Conservation (phyloP, 805 yeast genomes). For the Lipomyces yamanashiensis region DNA sequence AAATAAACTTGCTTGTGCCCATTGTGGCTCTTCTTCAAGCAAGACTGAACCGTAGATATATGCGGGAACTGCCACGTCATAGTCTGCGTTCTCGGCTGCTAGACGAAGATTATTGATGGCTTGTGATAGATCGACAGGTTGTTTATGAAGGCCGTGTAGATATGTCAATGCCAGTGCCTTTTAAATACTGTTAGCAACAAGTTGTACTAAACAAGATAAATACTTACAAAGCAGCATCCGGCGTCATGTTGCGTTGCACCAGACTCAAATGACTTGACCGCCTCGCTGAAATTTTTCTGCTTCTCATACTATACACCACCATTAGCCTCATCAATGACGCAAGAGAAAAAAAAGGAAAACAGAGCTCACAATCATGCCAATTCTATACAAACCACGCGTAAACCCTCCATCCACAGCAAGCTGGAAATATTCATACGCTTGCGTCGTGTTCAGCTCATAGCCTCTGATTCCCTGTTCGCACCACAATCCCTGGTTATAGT, state of each 20-base stretch:
- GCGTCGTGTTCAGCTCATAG: constrained; percentile 25
- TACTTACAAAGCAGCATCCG: constrained; percentile 47
- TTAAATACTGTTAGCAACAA: neutral
- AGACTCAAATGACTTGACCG: constrained; percentile 44
- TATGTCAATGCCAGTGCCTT: constrained; percentile 19
- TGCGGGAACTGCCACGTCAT: constrained; percentile 49
- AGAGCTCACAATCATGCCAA: constrained; percentile 41
- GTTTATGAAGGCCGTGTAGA: constrained; percentile 44
- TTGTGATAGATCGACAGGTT: constrained; percentile 36
- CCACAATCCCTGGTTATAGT: constrained; percentile 43
- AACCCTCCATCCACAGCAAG: constrained; percentile 44
- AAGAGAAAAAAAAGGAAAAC: neutral
- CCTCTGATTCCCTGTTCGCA: constrained; percentile 41
- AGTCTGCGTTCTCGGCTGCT: constrained; percentile 44
- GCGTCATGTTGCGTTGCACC: constrained; percentile 47
- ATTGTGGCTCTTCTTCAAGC: constrained; percentile 42
- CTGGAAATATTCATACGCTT: constrained; percentile 41
- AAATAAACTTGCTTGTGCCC: neutral
- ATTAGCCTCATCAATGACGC: neutral
- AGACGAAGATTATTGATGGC: constrained; percentile 41
- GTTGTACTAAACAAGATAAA: constrained; percentile 30
- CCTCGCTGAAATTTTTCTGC: constrained; percentile 42
- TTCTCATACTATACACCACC: constrained; percentile 39
- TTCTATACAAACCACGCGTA: constrained; percentile 46
- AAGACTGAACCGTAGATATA: constrained; percentile 47